Conservation (phyloP, 495 filamentous ascomycete species). For the Podospora bellae-mahoneyi region DNA sequence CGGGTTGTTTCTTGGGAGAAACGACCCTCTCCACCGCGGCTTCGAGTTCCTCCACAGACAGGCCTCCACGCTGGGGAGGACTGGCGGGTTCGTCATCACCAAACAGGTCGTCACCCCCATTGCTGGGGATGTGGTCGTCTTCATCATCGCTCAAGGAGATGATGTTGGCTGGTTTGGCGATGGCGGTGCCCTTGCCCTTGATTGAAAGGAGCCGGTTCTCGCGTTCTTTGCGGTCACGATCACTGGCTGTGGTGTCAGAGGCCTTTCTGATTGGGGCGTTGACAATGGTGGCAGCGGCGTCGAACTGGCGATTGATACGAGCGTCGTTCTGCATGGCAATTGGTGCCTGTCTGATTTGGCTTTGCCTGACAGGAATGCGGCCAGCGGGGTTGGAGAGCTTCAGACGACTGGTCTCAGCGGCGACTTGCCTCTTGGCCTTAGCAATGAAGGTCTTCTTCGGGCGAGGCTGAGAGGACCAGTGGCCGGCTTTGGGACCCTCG, state of each 20-base stretch:
- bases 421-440: slow-evolving; percentile 19
- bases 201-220: slow-evolving; percentile 31
- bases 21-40: not conserved
- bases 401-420: not conserved
- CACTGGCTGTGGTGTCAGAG: not conserved
- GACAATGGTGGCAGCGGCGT: slow-evolving; percentile 14
- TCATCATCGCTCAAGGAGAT: slow-evolving; percentile 27
- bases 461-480: slow-evolving; percentile 10
- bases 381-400: slow-evolving; percentile 23
- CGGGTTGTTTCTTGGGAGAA: not conserved
- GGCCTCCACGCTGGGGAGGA: not conserved
- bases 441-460: slow-evolving; percentile 20
- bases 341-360: slow-evolving; percentile 39
- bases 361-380: slow-evolving; percentile 29
- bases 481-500: not conserved
- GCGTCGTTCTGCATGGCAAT: slow-evolving; percentile 36
- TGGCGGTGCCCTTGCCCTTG: slow-evolving; percentile 18
- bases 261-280: not conserved
- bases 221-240: slow-evolving; percentile 17
- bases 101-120: slow-evolving; percentile 8
- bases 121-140: slow-evolving; percentile 3
- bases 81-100: slow-evolving; percentile 8
- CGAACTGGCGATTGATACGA: slow-evolving; percentile 30
- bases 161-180: slow-evolving; percentile 14
- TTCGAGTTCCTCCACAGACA: not conserved